Evolutionary conservation across 2,329 filamentous ascomycete species (phyloP).

Genomic region (Septoria petroselini): DNA sequence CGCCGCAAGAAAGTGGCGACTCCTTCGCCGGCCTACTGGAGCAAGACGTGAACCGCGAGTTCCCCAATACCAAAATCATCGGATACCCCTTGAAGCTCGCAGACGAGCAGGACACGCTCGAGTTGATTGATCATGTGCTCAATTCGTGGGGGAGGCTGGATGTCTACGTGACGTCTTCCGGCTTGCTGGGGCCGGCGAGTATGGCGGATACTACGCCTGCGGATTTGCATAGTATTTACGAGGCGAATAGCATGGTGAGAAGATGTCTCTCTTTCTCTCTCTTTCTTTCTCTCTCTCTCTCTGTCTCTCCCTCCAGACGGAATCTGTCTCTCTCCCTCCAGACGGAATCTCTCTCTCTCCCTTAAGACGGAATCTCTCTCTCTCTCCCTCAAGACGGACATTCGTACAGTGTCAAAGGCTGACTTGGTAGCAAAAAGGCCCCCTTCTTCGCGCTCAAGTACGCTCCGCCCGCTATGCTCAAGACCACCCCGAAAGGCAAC

Average conservation of each 20-base stretch:
- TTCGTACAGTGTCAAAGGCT: no score
- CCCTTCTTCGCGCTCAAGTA: conserved; percentile 66
- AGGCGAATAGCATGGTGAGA: conserved; percentile 54
- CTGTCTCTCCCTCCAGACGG: no score
- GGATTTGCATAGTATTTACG: conserved; percentile 57
- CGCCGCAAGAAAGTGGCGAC: conserved; percentile 41
- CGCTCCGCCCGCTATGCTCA: conserved; percentile 61
- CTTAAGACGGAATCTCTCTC: no score
- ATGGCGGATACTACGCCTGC: conserved; percentile 56
- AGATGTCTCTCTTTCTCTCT: no score
- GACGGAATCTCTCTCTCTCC: no score
- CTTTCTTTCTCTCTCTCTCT: no score
- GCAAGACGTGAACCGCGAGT: conserved; percentile 43
- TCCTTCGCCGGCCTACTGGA: no score
- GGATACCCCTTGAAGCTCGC: conserved; percentile 58
- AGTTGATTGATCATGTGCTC: conserved; percentile 61
- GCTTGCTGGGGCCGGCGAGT: conserved; percentile 56
- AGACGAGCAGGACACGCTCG: conserved; percentile 59
- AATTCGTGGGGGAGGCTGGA: conserved; percentile 60
- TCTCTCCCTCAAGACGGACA: no score
- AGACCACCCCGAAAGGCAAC: conserved; percentile 53
- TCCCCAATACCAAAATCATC: conserved; percentile 61
- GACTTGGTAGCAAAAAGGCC: no score
- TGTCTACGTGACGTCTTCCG: conserved; percentile 59
- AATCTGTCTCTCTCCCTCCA: no score